Conservation (phyloP, 345 rosid genomes). For the Pistacia integerrima region DNA sequence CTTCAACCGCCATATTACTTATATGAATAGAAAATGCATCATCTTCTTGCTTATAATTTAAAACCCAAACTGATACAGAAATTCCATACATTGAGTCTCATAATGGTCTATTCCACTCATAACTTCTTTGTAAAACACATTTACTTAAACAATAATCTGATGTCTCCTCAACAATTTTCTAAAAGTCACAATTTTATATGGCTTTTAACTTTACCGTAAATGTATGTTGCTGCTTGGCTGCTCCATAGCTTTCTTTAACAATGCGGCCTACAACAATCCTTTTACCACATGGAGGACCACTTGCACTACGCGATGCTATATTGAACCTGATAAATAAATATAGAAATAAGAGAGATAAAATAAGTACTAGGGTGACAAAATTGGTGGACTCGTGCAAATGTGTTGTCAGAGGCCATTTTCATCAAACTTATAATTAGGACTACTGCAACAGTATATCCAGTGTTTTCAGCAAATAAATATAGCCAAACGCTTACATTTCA, state of each 20-base stretch:
- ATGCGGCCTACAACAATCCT: constrained; percentile 58
- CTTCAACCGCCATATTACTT: background rate
- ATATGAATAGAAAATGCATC: background rate
- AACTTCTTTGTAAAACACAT: background rate
- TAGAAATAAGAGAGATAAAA: background rate
- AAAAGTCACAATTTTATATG: background rate
- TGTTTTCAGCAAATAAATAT: background rate
- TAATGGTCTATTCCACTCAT: background rate
- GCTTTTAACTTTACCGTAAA: constrained; percentile 51
- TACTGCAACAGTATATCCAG: background rate
- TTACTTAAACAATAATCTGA: background rate
- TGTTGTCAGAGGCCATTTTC: background rate
- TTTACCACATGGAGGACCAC: constrained; percentile 54
- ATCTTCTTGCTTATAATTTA: background rate
- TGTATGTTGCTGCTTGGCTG: constrained; percentile 75
- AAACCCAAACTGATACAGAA: background rate
- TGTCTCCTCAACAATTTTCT: constrained; percentile 1
- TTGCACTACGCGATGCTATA: constrained; percentile 52
- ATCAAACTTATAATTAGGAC: background rate
- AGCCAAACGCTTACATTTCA: constrained; percentile 40
- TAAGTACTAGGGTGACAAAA: background rate
- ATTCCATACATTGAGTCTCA: background rate
- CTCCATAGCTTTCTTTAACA: constrained; percentile 69
- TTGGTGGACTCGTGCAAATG: background rate
- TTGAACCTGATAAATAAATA: constrained; percentile 37